Conservation (phyloP, 73 alveolate genomes). For the Paramecium tetraurelia region DNA sequence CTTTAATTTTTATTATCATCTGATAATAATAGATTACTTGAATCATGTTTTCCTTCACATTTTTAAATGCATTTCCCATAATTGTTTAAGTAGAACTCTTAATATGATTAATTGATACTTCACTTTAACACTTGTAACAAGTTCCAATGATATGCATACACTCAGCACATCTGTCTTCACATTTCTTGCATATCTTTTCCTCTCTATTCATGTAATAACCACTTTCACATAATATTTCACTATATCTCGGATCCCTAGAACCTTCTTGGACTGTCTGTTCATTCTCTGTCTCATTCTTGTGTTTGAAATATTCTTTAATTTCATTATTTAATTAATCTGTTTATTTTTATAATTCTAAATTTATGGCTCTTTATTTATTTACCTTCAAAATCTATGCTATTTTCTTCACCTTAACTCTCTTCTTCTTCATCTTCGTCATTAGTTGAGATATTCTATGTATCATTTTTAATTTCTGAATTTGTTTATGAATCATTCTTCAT, state of each 20-base stretch:
- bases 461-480: not conserved
- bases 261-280: not conserved
- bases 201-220: not conserved
- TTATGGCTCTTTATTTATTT: not conserved
- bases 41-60: constrained; percentile 35
- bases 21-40: not conserved
- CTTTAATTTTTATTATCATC: constrained; percentile 16
- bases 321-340: not conserved
- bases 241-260: not conserved
- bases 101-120: not conserved
- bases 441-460: not conserved
- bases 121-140: constrained; percentile 21
- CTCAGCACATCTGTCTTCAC: not conserved
- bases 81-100: constrained; percentile 18
- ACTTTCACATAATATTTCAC: not conserved
- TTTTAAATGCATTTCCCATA: constrained; percentile 1
- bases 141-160: constrained; percentile 28
- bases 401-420: not conserved
- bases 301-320: not conserved
- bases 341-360: not conserved
- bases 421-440: not conserved
- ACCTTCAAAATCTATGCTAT: not conserved
- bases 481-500: not conserved
- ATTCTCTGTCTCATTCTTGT: not conserved
- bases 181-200: not conserved